Conservation (phyloP, 257 asterid species). For the Solanum peruvianum region DNA sequence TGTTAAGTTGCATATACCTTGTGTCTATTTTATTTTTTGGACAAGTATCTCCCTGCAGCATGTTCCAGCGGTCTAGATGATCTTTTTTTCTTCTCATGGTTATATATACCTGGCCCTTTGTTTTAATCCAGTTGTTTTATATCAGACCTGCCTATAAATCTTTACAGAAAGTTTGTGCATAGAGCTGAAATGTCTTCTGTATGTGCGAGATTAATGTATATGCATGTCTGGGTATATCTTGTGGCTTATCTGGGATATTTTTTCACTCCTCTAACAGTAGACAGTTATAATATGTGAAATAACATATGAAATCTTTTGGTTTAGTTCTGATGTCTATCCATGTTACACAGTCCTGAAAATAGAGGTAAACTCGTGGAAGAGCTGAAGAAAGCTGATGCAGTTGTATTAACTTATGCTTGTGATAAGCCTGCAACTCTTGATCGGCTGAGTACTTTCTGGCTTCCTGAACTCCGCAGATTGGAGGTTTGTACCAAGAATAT, state of each 20-base stretch:
- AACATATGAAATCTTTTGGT: not conserved
- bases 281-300: not conserved
- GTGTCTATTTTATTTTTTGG: not conserved
- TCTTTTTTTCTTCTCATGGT: not conserved
- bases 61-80: not conserved
- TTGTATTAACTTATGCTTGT: conserved; percentile 88
- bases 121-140: not conserved
- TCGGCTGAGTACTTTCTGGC: conserved; percentile 92
- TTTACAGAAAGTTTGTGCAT: not conserved
- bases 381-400: conserved; percentile 74
- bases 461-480: conserved; percentile 81
- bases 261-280: not conserved
- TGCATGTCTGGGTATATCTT: not conserved
- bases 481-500: conserved; percentile 44
- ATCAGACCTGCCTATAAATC: not conserved
- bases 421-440: conserved; percentile 85
- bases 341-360: conserved; percentile 52
- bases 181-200: not conserved
- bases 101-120: not conserved
- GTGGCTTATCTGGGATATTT: not conserved
- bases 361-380: conserved; percentile 70
- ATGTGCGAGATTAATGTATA: not conserved
- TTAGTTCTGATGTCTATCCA: not conserved
- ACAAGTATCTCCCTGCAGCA: not conserved
- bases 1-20: not conserved